Evolutionary conservation across 2,329 filamentous ascomycete genomes (phyloP).

Genomic region (Orbilia brochopaga): DNA sequence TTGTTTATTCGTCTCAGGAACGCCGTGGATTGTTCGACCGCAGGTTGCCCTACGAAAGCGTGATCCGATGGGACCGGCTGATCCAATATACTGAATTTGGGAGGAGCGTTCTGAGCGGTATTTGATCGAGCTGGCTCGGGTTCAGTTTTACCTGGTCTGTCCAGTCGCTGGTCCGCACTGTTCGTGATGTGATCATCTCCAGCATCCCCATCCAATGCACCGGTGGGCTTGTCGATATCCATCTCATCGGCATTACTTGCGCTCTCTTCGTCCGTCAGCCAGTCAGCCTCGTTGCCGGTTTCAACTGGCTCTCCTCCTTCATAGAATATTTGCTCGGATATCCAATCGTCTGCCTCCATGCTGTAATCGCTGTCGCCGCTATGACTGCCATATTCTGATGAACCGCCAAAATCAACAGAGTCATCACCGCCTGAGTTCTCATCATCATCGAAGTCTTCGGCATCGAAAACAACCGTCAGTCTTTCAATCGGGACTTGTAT

Average conservation of each 20-base stretch:
- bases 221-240: constrained; percentile 22
- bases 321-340: constrained; percentile 59
- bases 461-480: constrained; percentile 60
- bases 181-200: neutral
- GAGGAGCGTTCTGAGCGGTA: constrained; percentile 52
- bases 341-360: constrained; percentile 54
- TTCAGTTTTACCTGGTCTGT: too few species aligned
- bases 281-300: constrained; percentile 59
- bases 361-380: constrained; percentile 56
- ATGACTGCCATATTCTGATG: constrained; percentile 55
- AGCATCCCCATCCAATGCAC: constrained; percentile 8
- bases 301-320: constrained; percentile 60
- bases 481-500: constrained; percentile 62
- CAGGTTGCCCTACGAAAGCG: constrained; percentile 57
- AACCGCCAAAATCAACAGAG: constrained; percentile 54
- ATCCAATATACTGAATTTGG: constrained; percentile 59
- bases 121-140: neutral
- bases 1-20: constrained; percentile 63
- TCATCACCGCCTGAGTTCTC: constrained; percentile 46
- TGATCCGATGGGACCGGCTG: constrained; percentile 59
- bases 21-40: constrained; percentile 52
- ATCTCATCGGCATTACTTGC: constrained; percentile 53
- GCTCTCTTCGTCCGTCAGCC: constrained; percentile 59
- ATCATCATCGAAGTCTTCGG: constrained; percentile 58
- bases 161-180: neutral